A percentile compares a stretch with the other conserved stretches of the same genome.
These are phyloP conservation scores for Pelargonium citronellum DNA, from an alignment of 441 rosid species.

Conservation along the genomic window DNA sequence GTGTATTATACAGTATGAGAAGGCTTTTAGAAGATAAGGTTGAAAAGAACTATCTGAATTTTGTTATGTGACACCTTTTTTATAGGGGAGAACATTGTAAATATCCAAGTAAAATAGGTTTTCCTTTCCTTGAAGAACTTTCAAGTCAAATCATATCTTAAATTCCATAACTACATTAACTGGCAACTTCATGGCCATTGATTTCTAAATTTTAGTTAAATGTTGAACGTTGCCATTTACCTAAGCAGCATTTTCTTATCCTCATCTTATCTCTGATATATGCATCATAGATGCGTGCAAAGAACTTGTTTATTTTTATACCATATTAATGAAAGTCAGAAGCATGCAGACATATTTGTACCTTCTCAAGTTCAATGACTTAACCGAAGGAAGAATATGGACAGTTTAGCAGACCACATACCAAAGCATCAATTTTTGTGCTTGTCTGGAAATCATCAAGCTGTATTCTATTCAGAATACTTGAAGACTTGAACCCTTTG, in stretches of 20 bases:
- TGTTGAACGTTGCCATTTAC: not conserved
- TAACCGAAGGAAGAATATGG: not conserved
- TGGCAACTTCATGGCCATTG: too few relatives aligned
- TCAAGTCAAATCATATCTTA: not conserved
- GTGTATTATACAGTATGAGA: too few relatives aligned
- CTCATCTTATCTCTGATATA: not conserved
- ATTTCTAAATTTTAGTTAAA: too few relatives aligned
- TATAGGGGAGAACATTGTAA: not conserved
- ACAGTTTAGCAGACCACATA: slow-evolving; percentile 31
- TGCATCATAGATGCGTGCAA: not conserved
- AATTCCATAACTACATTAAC: too few relatives aligned
- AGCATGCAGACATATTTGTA: not conserved
- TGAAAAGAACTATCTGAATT: too few relatives aligned
- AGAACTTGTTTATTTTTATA: not conserved
- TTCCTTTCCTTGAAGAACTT: not conserved
- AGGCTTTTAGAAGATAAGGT: too few relatives aligned
- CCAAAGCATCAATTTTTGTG: slow-evolving; percentile 98
- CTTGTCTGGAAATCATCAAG: slow-evolving; percentile 86
- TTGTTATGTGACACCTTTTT: not conserved
- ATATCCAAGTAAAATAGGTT: not conserved
- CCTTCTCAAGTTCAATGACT: not conserved
- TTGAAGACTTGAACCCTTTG: slow-evolving; percentile 71
- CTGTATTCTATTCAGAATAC: slow-evolving; percentile 78
- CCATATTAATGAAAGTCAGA: not conserved
- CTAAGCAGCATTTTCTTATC: too few relatives aligned